phyloP scores from a whole-genome alignment of 73 alveolate species.

The Paramecium octaurelia region DNA sequence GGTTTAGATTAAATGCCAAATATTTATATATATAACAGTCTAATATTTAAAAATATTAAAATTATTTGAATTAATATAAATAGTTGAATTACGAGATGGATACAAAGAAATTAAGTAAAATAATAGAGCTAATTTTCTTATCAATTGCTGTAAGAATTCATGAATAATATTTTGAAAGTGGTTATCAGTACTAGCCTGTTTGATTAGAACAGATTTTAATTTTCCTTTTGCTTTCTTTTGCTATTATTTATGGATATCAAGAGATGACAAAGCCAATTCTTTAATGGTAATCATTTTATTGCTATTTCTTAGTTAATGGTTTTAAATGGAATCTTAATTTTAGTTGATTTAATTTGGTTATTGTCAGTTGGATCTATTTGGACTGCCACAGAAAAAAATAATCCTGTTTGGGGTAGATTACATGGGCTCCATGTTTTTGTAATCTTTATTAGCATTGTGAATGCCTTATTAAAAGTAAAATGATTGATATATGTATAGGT shows the following conservation, averaged over 20 bases:
- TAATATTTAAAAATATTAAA: background rate
- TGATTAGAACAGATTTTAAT: slow-evolving; percentile 63
- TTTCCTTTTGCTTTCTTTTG: slow-evolving; percentile 64
- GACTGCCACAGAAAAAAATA: slow-evolving; percentile 53
- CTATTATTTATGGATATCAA: slow-evolving; percentile 63
- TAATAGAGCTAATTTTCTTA: slow-evolving; percentile 55
- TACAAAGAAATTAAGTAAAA: slow-evolving; percentile 44
- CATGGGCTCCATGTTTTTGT: slow-evolving; percentile 62
- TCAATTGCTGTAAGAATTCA: slow-evolving; percentile 44
- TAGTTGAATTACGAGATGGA: slow-evolving; percentile 43
- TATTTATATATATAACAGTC: background rate
- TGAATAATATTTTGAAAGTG: slow-evolving; percentile 4
- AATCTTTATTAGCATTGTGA: slow-evolving; percentile 42
- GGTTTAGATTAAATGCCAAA: background rate
- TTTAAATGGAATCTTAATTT: slow-evolving; percentile 56
- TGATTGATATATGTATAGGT: background rate
- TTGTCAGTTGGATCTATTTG: slow-evolving; percentile 61
- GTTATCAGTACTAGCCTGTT: slow-evolving; percentile 53
- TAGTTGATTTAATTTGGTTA: slow-evolving; percentile 61
- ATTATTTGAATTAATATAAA: background rate
- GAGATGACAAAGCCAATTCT: slow-evolving; percentile 62
- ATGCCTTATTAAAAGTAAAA: slow-evolving; percentile 53
- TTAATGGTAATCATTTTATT: slow-evolving; percentile 46
- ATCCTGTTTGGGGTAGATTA: slow-evolving; percentile 56
- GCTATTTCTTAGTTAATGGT: slow-evolving; percentile 26